Evolutionary conservation across 179 eudicot species (phyloP).

Genomic region (Nepenthes alata): DNA sequence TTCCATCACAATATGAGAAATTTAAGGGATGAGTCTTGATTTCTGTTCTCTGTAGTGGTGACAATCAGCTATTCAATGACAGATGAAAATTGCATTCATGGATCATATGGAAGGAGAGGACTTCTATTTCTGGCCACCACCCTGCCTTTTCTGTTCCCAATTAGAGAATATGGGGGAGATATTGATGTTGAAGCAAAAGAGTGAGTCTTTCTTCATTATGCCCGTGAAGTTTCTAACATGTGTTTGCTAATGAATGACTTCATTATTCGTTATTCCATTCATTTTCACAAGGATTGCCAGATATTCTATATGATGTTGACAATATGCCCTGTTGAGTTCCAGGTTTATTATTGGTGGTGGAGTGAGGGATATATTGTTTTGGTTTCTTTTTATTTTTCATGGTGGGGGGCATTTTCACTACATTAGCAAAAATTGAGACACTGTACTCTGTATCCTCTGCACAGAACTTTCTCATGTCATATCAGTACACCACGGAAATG

Average conservation of each 20-base stretch:
- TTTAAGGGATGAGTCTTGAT: background rate
- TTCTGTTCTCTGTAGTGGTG: conserved; percentile 3
- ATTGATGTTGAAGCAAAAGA: conserved; percentile 27
- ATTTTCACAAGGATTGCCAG: background rate
- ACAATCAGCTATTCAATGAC: conserved; percentile 6
- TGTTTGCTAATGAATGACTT: background rate
- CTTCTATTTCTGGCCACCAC: conserved; percentile 22
- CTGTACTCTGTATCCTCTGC: too few relatives aligned
- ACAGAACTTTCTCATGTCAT: too few relatives aligned
- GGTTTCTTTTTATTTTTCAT: too few relatives aligned
- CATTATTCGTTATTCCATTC: background rate
- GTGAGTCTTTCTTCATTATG: conserved; percentile 22
- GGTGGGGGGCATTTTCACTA: too few relatives aligned
- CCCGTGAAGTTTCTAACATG: background rate
- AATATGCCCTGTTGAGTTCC: background rate
- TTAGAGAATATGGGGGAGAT: conserved; percentile 13
- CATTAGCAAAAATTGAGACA: too few relatives aligned
- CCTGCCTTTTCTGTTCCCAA: conserved; percentile 27
- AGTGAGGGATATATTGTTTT: background rate
- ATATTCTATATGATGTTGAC: background rate
- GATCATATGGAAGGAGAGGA: conserved; percentile 38
- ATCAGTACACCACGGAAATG: too few relatives aligned
- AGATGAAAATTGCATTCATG: conserved; percentile 13
- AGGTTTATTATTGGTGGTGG: background rate
- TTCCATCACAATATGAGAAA: background rate